These are phyloP conservation scores for Fomitopsis schrenkii DNA, from an alignment of 1,284 basidiomycete genomes.

Conservation along the genomic window DNA sequence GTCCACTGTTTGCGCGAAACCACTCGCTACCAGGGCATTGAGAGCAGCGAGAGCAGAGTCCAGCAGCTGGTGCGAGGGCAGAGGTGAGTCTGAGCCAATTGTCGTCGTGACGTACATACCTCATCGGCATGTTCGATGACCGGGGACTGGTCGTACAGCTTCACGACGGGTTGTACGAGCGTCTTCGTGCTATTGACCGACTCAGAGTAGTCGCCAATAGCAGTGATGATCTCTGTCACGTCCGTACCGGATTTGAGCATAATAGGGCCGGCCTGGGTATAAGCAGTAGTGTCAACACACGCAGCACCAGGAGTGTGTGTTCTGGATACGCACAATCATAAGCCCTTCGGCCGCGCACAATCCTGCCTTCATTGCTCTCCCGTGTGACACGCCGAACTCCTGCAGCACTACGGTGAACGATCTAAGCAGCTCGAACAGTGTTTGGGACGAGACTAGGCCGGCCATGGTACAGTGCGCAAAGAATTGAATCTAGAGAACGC, in stretches of 20 bases:
- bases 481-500: slow-evolving; percentile 68
- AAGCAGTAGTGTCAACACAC: neutral
- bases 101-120: slow-evolving; percentile 31
- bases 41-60: slow-evolving; percentile 58
- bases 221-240: slow-evolving; percentile 59
- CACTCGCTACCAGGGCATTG: slow-evolving; percentile 47
- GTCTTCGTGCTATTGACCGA: slow-evolving; percentile 51
- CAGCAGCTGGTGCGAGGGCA: slow-evolving; percentile 43
- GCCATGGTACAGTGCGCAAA: slow-evolving; percentile 83
- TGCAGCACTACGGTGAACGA: slow-evolving; percentile 84
- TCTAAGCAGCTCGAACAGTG: slow-evolving; percentile 74
- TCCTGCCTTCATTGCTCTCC: slow-evolving; percentile 80
- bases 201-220: slow-evolving; percentile 65
- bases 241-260: slow-evolving; percentile 43
- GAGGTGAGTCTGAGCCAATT: neutral
- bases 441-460: slow-evolving; percentile 68
- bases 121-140: slow-evolving; percentile 53
- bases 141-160: slow-evolving; percentile 40
- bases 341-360: slow-evolving; percentile 87
- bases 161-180: slow-evolving; percentile 56
- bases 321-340: slow-evolving; percentile 58
- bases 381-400: slow-evolving; percentile 87
- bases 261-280: slow-evolving; percentile 47
- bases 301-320: slow-evolving; percentile 1
- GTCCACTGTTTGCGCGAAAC: slow-evolving; percentile 50